These are phyloP conservation scores for Bauhinia variegata DNA, from an alignment of 306 rosid species.

Conservation along the genomic window DNA sequence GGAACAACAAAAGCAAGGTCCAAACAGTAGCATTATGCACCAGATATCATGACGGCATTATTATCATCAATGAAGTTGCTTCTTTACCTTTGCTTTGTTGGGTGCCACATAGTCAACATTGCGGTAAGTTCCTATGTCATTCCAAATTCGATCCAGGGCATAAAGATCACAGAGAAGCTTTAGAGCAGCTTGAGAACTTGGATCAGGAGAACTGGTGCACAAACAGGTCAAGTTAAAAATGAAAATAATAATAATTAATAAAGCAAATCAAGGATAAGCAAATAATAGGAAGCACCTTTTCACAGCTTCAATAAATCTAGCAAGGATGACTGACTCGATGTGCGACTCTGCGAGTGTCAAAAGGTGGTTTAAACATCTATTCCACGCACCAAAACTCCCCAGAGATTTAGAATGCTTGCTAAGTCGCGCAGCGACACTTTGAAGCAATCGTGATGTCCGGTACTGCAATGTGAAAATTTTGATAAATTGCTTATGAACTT, in stretches of 20 bases:
- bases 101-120: conserved; percentile 97
- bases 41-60: neutral
- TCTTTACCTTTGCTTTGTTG: conserved; percentile 90
- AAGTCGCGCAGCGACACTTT: conserved; percentile 82
- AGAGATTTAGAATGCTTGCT: conserved; percentile 84
- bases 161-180: conserved; percentile 92
- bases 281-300: conserved; percentile 59
- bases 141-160: conserved; percentile 94
- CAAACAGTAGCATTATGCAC: neutral
- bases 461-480: conserved; percentile 58
- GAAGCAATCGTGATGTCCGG: conserved; percentile 94
- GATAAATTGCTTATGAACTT: conserved; percentile 17
- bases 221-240: conserved; percentile 33
- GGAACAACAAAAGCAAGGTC: conserved; percentile 1
- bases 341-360: conserved; percentile 95
- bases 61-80: conserved; percentile 6
- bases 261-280: conserved; percentile 6
- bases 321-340: conserved; percentile 87
- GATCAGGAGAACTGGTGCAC: conserved; percentile 71
- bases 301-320: conserved; percentile 83
- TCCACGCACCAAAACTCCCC: conserved; percentile 94
- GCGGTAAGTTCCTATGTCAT: conserved; percentile 97
- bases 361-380: conserved; percentile 95
- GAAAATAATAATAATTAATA: neutral
- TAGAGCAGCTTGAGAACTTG: conserved; percentile 78